Evolutionary conservation across 371 early-diverging fungal genomes (phyloP), one percentile per base, ranked within the genome.

Genomic region (Mortierella sp.): DNA sequence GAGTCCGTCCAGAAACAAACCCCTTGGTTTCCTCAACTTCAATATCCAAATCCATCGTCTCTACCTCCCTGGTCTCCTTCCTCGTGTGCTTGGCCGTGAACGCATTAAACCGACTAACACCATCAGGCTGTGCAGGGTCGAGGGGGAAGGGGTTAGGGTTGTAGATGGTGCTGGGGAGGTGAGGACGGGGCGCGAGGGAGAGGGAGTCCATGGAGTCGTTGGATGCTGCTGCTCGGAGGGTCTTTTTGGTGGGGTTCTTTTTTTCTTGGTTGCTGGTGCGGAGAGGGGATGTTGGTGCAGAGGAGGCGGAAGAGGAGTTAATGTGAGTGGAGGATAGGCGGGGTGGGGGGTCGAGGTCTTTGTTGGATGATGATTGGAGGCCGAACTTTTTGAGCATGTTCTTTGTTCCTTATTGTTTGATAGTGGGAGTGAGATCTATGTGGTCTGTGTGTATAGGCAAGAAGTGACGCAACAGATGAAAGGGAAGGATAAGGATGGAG

Each of bases 131-230:
- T 21, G 80, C 71, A 5, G 87, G 87, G 54, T 86, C 87, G 14
- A 86, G 58, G 0, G 87, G 87, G 71, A 86, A 86, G 0, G 87
- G 87, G 71, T 86, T 82, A 0, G 87, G 87, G 18, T n/a, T 70
- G 73, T 86, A 86, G 54, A 86, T 48, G 18, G 77, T 56, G 43
- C 78, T 80, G 12, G 87, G 87, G 8, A 71, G 71, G 44, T 86
- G 87, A 0, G 87, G 87, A 18, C 73, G 75, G 1, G 82, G 82
- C 0, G 82, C 65, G 2, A 77, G 54, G 18, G 82, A 81, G 46
- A 46, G 56, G 0, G 86, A 82, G 18, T 86, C 78, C 21, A 84
- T 56, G 2, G 85, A 78, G 46, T 84, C 85, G 29, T 60, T 44
- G 27, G 85, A 84, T 0, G 77, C 21, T 1, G 77, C 43, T 32